Base-by-base conservation (phyloP, 495 filamentous ascomycete genomes). In the Bacidia rubella region DNA sequence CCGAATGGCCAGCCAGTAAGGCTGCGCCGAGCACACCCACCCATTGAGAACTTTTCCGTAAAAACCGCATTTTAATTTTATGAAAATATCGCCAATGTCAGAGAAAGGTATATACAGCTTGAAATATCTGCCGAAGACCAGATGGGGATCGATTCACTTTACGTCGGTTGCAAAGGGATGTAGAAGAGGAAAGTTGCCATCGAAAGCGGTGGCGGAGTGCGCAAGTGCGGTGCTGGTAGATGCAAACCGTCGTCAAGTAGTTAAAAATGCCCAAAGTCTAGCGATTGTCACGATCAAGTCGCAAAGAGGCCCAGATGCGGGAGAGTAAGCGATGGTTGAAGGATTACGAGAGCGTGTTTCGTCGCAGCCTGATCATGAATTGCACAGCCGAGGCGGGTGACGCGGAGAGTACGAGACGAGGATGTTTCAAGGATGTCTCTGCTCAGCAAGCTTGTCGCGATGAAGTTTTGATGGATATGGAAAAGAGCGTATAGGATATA, bases 51-150 rank as follows among this genome's bases (percentile, higher is more conserved):
- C 24, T 56, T 26, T 39, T 32, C 11, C 40, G 19, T 11, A 27
- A 54, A 12, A 53, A 56, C n/a, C 51, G 38, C 54, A 58, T 53
- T 5, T 39, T 39, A 10, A n/a, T n/a, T n/a, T n/a, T 35, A 35
- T 35, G 29, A 35, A 35, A 35, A 35, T 35, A 5, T 5, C 15
- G 15, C 29, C 7, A 7, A 35, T 35, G 7, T 15, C 5, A 35
- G 15, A 35, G n/a, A n/a, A n/a, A n/a, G n/a, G n/a, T n/a, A n/a
- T n/a, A n/a, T n/a, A n/a, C n/a, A n/a, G n/a, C n/a, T n/a, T n/a
- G n/a, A n/a, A n/a, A n/a, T n/a, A n/a, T n/a, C n/a, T n/a, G n/a
- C n/a, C n/a, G n/a, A n/a, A n/a, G n/a, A n/a, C n/a, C n/a, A n/a
- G n/a, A n/a, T n/a, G n/a, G n/a, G n/a, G n/a, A n/a, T n/a, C 29